Percentiles rank a stretch among this genome's conserved stretches.
phyloP scores from a whole-genome alignment of 192 early-diverging fungal species.

The Entrophospora sp. region DNA sequence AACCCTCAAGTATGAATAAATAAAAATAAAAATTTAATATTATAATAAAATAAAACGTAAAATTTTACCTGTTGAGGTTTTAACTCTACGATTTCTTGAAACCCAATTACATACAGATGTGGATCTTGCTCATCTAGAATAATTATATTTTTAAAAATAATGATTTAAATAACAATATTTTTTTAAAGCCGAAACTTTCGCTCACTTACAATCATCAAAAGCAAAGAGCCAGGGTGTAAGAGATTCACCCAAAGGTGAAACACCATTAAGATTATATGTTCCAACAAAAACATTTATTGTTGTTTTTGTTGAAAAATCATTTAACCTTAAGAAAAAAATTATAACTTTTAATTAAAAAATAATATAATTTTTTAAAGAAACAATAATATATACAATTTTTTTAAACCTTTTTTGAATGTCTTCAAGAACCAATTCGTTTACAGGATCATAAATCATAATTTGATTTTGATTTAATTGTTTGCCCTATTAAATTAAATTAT shows the following conservation, averaged over 20 bases:
- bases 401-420: slow-evolving; percentile 27
- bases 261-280: slow-evolving; percentile 91
- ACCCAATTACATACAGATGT: slow-evolving; percentile 79
- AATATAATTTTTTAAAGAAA: slow-evolving; percentile 12
- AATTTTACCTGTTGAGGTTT: slow-evolving; percentile 47
- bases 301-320: slow-evolving; percentile 52
- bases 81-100: slow-evolving; percentile 97
- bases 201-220: slow-evolving; percentile 29
- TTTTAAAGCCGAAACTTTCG: neutral
- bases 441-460: slow-evolving; percentile 44
- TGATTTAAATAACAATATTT: neutral
- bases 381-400: neutral
- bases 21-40: neutral
- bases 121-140: slow-evolving; percentile 42
- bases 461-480: slow-evolving; percentile 38
- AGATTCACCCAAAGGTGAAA: slow-evolving; percentile 50
- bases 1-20: no score
- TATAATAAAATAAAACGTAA: neutral
- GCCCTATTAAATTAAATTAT: no score
- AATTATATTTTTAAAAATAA: neutral
- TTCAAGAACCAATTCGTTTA: slow-evolving; percentile 35
- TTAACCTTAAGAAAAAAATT: slow-evolving; percentile 19
- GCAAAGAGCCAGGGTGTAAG: slow-evolving; percentile 58
- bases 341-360: neutral
- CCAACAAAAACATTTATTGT: slow-evolving; percentile 68